Base-by-base conservation (phyloP, 495 filamentous ascomycete species). In the Penicillium waksmanii region DNA sequence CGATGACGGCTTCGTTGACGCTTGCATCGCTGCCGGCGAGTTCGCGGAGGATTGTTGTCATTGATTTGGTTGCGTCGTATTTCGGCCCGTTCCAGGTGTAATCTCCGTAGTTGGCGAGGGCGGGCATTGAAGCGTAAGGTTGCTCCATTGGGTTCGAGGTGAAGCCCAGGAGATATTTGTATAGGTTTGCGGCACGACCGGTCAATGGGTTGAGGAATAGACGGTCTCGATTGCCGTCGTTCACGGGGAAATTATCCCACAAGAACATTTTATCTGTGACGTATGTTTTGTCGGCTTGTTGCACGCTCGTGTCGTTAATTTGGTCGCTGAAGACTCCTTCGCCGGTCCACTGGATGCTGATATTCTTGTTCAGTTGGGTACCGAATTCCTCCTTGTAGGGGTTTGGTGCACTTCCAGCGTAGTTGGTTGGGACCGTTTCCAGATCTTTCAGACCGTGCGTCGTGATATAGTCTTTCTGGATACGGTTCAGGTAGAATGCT, bases 161-260 rank as follows among this genome's bases (percentile, higher is more conserved):
- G 40, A 63, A 63, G 15, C 61, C 56, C 4, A 63, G 52, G n/a
- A 63, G 38, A 18, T 60, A 47, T 31, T 63, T 56, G 48, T 60
- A 53, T 15, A 63, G 33, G 3, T 56, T 42, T 5, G 61, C 23
- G 12, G 61, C 34, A 36, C 61, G 61, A 17, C 51, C 52, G 12
- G 52, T 63, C 5, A 63, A 36, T 1, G 61, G 61, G 53, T 63
- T 63, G 10, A 63, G 52, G 53, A 63, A 63, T 2, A 63, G 52
- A 0, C 57, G 61, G 17, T 63, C 33, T 3, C 61, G 61, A 23
- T 60, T 60, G 15, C 46, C 57, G 12, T 63, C 61, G 38, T 63
- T 63, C 12, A 63, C 61, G 33, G 61, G 61, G 53, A 63, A 63
- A 11, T 63, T 63, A 18, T 63, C 56, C 61, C 61, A 63, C 8